Base-by-base conservation (phyloP, 2,329 filamentous ascomycete species). In the Pestalotiopsis fici region DNA sequence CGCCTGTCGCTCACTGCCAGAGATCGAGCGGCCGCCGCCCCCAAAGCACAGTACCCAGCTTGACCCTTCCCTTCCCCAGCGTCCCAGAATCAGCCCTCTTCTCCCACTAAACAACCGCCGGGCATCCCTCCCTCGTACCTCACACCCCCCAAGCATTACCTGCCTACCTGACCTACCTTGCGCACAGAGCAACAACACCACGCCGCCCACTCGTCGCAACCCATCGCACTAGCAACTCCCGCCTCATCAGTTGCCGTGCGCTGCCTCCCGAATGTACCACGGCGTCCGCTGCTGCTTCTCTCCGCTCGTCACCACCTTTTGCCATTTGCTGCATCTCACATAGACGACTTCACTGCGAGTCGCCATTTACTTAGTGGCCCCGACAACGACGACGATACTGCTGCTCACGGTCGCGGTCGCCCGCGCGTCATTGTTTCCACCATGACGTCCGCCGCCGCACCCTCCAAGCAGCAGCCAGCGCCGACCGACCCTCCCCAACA, bases 391-490 rank as follows among this genome's bases (percentile, higher is more conserved):
- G 55, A 50, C 43, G 43, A 23, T n/a, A 50, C 13, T 59, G 18
- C 27, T 23, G 70, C 70, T 70, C 70, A 70, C 69, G 71, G 72
- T 74, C 69, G 69, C 68, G 66, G 68, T 71, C 67, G 68, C 72
- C 68, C 69, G 75, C 76, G 75, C 74, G 75, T 74, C 75, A 74
- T 74, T 71, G 67, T 64, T 37, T 37, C 73, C 71, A 75, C 67
- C 65, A 78, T 78, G 76, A 75, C 74, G 72, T 77, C 76, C 68
- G 71, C 75, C 64, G 69, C 71, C 67, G 75, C 75, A 47, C 72
- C 74, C 43, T 74, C 74, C 23, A 77, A 75, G 70, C 31, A 35
- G 31, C 31, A 35, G 31, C 72, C 72, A 67, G 64, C 68, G 37
- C 65, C 62, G 39, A 73, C 73, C 71, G 74, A 67, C 67, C 72